A percentile compares a stretch with the other conserved stretches of the same genome.
These are phyloP conservation scores for Daldinia caldariorum DNA, from an alignment of 495 filamentous ascomycete genomes.

Conservation along the genomic window DNA sequence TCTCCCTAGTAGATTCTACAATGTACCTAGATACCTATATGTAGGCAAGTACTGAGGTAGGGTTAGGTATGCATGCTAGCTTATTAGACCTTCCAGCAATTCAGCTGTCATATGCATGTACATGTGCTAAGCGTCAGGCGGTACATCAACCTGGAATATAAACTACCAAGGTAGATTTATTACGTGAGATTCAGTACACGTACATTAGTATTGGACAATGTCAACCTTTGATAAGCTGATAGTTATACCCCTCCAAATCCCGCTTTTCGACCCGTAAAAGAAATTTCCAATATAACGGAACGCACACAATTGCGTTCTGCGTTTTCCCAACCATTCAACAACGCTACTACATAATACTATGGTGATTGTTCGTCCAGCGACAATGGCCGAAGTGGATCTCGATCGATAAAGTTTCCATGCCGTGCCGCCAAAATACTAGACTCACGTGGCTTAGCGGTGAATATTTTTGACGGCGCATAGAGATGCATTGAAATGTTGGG, in stretches of 20 bases:
- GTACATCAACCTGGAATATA: neutral
- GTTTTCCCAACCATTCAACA: slow-evolving; percentile 15
- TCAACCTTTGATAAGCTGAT: slow-evolving; percentile 27
- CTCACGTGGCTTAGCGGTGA: slow-evolving; percentile 26
- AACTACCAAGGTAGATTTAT: too few species aligned
- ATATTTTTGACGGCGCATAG: neutral
- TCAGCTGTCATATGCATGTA: neutral
- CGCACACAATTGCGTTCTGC: slow-evolving; percentile 8
- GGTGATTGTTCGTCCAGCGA: slow-evolving; percentile 6
- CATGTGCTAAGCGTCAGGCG: neutral
- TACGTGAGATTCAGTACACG: neutral
- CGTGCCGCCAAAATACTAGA: slow-evolving; percentile 9
- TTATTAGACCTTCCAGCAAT: neutral
- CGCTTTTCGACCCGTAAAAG: slow-evolving; percentile 11
- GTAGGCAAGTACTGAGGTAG: too few species aligned
- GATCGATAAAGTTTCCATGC: neutral
- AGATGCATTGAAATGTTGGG: slow-evolving; percentile 15
- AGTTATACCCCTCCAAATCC: slow-evolving; percentile 7
- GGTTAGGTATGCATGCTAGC: neutral
- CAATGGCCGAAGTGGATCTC: slow-evolving; percentile 20
- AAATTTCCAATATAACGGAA: neutral
- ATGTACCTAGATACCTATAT: neutral
- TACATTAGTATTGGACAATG: neutral
- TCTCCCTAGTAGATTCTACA: neutral
- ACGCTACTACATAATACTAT: slow-evolving; percentile 12